These are phyloP conservation scores for Saccharomycopsis hybrid DNA, from an alignment of 1,139 yeast genomes.

Conservation along the genomic window DNA sequence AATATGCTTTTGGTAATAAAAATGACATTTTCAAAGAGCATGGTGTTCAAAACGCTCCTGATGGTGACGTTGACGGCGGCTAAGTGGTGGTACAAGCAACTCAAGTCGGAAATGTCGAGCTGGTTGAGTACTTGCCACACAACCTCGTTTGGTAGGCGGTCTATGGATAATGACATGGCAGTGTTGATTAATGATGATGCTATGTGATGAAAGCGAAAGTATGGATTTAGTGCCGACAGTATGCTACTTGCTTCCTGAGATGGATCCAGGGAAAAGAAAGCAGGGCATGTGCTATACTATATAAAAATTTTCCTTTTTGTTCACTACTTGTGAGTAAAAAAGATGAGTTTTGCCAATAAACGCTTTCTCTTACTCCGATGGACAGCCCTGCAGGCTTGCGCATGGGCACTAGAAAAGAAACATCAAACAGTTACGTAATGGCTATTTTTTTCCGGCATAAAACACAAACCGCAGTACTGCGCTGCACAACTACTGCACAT, in stretches of 20 bases:
- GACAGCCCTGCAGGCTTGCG: too few species aligned
- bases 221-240: not conserved
- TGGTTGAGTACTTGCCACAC: slow-evolving; percentile 1
- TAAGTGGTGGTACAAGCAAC: not conserved
- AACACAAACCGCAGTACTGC: too few species aligned
- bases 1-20: not conserved
- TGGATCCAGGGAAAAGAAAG: not conserved
- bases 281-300: not conserved
- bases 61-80: too few species aligned
- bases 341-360: not conserved
- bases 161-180: too few species aligned
- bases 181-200: too few species aligned
- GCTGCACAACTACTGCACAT: too few species aligned
- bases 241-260: not conserved
- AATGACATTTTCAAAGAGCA: slow-evolving; percentile 1
- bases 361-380: too few species aligned
- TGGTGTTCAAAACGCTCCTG: not conserved
- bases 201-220: too few species aligned
- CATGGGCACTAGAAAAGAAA: too few species aligned
- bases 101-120: slow-evolving; percentile 4
- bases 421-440: too few species aligned
- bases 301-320: not conserved
- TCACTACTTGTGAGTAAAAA: not conserved
- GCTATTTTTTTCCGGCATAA: too few species aligned
- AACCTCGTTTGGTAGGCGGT: slow-evolving; percentile 6